These are phyloP conservation scores for Acanthamoeba sp. DNA, from an alignment of 208 protist genomes.

Conservation along the genomic window DNA sequence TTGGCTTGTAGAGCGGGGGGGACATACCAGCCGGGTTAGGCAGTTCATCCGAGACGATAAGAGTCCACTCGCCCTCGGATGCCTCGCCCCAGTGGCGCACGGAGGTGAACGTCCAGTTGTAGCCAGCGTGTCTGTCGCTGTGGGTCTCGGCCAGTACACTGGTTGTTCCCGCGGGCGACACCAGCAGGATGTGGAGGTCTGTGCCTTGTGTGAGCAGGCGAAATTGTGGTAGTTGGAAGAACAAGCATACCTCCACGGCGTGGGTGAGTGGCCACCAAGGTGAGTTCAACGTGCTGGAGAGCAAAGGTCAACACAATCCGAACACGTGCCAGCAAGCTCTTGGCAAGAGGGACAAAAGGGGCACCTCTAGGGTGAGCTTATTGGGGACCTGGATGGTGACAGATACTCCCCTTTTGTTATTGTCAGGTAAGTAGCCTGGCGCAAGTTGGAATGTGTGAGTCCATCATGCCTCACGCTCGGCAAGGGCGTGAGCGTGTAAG, in stretches of 20 bases:
- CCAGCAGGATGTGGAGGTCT: not conserved
- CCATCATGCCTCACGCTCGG: not conserved
- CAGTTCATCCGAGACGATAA: not conserved
- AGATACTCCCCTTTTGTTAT: not conserved
- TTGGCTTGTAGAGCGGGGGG: too few relatives aligned
- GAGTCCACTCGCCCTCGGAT: not conserved
- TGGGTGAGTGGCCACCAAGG: not conserved
- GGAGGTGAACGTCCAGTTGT: constrained; percentile 18
- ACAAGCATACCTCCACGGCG: not conserved
- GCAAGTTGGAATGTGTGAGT: too few relatives aligned
- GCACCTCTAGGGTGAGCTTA: too few relatives aligned
- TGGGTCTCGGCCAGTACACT: not conserved
- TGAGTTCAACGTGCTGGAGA: not conserved
- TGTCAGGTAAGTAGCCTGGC: too few relatives aligned
- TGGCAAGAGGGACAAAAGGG: too few relatives aligned
- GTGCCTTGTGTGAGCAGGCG: not conserved
- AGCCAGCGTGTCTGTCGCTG: not conserved
- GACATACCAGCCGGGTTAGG: not conserved
- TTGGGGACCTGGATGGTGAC: not conserved
- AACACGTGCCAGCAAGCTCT: too few relatives aligned
- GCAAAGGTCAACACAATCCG: not conserved
- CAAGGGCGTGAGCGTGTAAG: not conserved
- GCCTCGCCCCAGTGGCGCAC: constrained; percentile 5
- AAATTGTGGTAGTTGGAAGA: too few relatives aligned
- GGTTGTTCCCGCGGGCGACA: not conserved